Conservation (phyloP, 495 filamentous ascomycete genomes). For the Mycothermus thermophilus region DNA sequence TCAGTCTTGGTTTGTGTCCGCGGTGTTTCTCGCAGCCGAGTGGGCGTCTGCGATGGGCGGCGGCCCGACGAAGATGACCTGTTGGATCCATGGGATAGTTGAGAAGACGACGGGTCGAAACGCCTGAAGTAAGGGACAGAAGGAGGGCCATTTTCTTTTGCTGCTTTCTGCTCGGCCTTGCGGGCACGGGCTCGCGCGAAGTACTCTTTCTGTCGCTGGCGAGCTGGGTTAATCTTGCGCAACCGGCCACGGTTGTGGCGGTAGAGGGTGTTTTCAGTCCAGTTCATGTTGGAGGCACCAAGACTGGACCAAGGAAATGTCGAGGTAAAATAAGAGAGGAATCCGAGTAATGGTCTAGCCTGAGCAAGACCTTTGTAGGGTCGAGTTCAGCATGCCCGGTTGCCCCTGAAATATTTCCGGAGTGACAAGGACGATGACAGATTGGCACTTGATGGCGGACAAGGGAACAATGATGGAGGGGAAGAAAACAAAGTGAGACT, state of each 20-base stretch:
- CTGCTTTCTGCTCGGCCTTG: slow-evolving; percentile 7
- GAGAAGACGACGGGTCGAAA: slow-evolving; percentile 2
- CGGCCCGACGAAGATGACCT: slow-evolving; percentile 4
- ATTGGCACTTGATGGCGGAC: too few relatives aligned
- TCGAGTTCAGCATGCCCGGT: too few relatives aligned
- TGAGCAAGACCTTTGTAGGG: too few relatives aligned
- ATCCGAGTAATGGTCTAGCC: neutral
- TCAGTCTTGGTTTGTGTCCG: slow-evolving; percentile 1
- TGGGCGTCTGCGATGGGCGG: neutral
- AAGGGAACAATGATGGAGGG: too few relatives aligned
- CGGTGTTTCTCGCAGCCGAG: neutral
- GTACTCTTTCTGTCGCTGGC: slow-evolving; percentile 26
- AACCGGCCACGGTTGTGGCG: slow-evolving; percentile 21
- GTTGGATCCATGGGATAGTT: slow-evolving; percentile 5
- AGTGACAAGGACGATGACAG: too few relatives aligned
- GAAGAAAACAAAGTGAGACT: too few relatives aligned
- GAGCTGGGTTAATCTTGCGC: slow-evolving; percentile 18
- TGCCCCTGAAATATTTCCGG: too few relatives aligned
- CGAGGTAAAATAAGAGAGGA: neutral
- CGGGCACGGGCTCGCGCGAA: slow-evolving; percentile 26
- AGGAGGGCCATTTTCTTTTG: slow-evolving; percentile 3
- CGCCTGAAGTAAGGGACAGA: slow-evolving; percentile 4
- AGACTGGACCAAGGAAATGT: neutral
- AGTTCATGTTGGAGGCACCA: slow-evolving; percentile 30
- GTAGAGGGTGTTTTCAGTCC: slow-evolving; percentile 31